Evolutionary conservation across 2,329 filamentous ascomycete genomes (phyloP).

Genomic region (Pyrenophora tritici-repentis): DNA sequence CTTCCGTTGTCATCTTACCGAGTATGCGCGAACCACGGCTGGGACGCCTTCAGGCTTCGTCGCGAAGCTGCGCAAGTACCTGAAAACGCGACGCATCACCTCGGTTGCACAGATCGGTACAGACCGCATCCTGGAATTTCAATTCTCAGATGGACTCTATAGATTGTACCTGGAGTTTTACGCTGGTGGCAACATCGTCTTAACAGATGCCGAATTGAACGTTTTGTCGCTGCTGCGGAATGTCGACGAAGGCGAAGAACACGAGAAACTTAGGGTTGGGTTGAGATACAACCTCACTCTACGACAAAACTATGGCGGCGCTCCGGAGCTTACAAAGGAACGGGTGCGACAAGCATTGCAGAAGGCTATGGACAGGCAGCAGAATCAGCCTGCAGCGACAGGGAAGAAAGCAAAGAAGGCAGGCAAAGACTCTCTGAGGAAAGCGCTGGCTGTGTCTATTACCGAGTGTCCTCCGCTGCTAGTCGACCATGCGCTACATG

Average conservation of each 20-base stretch:
- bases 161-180: slow-evolving; percentile 93
- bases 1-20: slow-evolving; percentile 92
- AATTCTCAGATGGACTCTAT: slow-evolving; percentile 90
- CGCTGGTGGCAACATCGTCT: slow-evolving; percentile 89
- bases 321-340: slow-evolving; percentile 75
- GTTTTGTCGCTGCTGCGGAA: slow-evolving; percentile 81
- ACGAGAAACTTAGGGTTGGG: slow-evolving; percentile 80
- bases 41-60: slow-evolving; percentile 86
- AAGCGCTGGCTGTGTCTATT: slow-evolving; percentile 80
- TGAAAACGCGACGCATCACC: slow-evolving; percentile 86
- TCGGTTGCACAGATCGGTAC: slow-evolving; percentile 84
- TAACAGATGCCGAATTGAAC: slow-evolving; percentile 83
- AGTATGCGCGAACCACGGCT: slow-evolving; percentile 85
- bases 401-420: slow-evolving; percentile 75
- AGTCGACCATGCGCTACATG: slow-evolving; percentile 80
- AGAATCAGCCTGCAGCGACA: slow-evolving; percentile 54
- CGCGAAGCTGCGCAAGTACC: slow-evolving; percentile 78
- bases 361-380: slow-evolving; percentile 65
- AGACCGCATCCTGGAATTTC: slow-evolving; percentile 88
- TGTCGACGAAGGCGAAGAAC: slow-evolving; percentile 79
- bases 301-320: slow-evolving; percentile 79
- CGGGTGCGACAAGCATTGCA: slow-evolving; percentile 72
- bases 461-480: slow-evolving; percentile 87
- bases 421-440: slow-evolving; percentile 74
- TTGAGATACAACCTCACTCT: slow-evolving; percentile 78